Evolutionary conservation across 257 asterid genomes (phyloP).

Genomic region (Rauvolfia tetraphylla): DNA sequence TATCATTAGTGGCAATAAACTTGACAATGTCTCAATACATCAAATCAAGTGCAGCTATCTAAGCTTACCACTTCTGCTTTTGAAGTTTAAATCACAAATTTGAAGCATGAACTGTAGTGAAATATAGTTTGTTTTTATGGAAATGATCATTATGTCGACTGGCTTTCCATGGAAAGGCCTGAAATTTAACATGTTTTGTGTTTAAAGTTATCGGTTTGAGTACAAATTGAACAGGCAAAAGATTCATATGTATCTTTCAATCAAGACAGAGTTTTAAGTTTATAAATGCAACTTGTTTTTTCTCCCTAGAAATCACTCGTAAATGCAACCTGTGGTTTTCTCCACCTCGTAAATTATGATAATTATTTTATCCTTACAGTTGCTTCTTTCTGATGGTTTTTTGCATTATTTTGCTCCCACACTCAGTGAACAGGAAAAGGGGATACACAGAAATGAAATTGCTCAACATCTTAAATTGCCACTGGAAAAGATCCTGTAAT

Average conservation of each 20-base stretch:
- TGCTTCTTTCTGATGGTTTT: not conserved
- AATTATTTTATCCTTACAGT: not conserved
- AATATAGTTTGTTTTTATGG: not conserved
- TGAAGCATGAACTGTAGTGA: not conserved
- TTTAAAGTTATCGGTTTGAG: no score
- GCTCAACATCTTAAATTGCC: constrained; percentile 63
- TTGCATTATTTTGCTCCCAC: constrained; percentile 11
- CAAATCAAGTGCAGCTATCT: not conserved
- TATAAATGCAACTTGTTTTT: no score
- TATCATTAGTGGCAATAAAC: not conserved
- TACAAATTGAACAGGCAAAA: no score
- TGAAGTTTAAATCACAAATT: not conserved
- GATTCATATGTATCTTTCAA: not conserved
- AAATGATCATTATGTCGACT: no score
- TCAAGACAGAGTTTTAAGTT: not conserved
- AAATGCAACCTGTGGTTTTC: no score
- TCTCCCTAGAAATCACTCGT: no score
- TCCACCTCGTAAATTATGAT: not conserved
- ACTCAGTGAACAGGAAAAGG: constrained; percentile 58
- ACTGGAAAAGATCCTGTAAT: constrained; percentile 54
- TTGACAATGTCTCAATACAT: not conserved
- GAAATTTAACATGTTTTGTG: not conserved
- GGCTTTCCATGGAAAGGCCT: no score
- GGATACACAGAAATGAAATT: constrained; percentile 62
- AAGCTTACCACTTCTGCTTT: not conserved